Conservation (phyloP, 2,329 filamentous ascomycete genomes). For the Trichothecium sympodiale region DNA sequence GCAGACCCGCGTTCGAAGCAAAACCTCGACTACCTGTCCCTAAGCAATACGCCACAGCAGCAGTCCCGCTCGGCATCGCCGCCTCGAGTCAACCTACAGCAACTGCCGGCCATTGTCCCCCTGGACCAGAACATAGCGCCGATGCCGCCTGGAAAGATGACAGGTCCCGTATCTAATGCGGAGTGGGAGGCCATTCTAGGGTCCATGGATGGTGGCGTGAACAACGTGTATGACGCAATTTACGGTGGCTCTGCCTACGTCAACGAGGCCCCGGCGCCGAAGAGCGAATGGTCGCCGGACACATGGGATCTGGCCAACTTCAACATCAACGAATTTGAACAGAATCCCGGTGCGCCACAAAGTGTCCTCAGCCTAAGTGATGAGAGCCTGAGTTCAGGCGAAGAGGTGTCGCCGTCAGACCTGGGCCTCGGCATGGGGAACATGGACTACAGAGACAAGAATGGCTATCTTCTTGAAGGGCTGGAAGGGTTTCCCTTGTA, state of each 20-base stretch:
- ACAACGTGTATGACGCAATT: constrained; percentile 77
- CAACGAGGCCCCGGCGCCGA: constrained; percentile 22
- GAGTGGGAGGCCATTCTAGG: constrained; percentile 80
- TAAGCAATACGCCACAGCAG: constrained; percentile 32
- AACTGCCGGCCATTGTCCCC: constrained; percentile 3
- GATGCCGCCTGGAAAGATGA: constrained; percentile 16
- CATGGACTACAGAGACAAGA: constrained; percentile 19
- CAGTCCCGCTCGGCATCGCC: constrained; percentile 39
- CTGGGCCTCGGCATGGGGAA: constrained; percentile 30
- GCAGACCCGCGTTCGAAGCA: not conserved
- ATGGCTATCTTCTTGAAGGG: constrained; percentile 8
- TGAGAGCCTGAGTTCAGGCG: constrained; percentile 44
- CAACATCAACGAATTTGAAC: constrained; percentile 36
- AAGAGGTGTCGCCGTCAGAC: constrained; percentile 36
- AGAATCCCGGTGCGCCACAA: constrained; percentile 31
- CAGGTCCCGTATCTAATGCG: constrained; percentile 40
- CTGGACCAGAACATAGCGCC: constrained; percentile 14
- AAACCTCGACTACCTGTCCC: constrained; percentile 50
- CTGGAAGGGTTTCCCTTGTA: constrained; percentile 11
- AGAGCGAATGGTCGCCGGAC: constrained; percentile 42
- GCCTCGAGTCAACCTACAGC: constrained; percentile 26
- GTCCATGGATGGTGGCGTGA: constrained; percentile 66
- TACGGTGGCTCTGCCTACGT: constrained; percentile 51
- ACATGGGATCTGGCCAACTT: constrained; percentile 43
- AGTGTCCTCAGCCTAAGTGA: constrained; percentile 46